These are phyloP conservation scores for Paraphoma chrysanthemicola DNA, from an alignment of 2,329 filamentous ascomycete species.

Conservation along the genomic window DNA sequence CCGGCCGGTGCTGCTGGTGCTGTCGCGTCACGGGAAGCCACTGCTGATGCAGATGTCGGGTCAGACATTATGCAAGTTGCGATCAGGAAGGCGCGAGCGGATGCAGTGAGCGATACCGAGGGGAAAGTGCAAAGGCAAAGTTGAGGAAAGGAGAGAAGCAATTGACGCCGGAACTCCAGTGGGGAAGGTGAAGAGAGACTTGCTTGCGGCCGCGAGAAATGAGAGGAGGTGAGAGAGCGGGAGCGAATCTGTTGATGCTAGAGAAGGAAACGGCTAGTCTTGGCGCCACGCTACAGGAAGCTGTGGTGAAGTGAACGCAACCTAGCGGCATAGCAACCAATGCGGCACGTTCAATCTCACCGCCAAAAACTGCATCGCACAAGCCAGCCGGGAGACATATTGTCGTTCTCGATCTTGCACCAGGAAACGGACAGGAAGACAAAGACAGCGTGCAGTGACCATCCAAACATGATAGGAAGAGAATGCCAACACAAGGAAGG, in stretches of 20 bases:
- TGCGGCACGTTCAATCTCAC: background rate
- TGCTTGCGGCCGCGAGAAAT: background rate
- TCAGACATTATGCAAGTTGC: background rate
- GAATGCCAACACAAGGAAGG: no score
- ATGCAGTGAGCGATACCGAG: background rate
- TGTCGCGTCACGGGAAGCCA: no score
- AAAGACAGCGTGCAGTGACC: no score
- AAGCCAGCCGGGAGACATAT: background rate
- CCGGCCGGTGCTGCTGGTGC: slow-evolving; percentile 3
- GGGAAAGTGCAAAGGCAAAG: no score
- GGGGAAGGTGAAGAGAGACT: background rate
- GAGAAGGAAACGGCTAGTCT: slow-evolving; percentile 12
- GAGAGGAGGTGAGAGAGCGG: slow-evolving; percentile 1
- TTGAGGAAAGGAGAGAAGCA: background rate
- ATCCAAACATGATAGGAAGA: no score
- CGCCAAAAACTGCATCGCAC: background rate
- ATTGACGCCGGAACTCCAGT: slow-evolving; percentile 7
- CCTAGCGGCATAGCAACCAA: background rate
- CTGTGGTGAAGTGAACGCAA: background rate
- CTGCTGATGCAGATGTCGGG: no score
- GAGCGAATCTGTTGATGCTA: background rate
- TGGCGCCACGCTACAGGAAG: background rate
- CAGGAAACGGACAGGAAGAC: no score
- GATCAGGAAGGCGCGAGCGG: slow-evolving; percentile 5
- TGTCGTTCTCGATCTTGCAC: background rate